Percentiles rank a stretch among this genome's conserved stretches.
Evolutionary conservation across 371 early-diverging fungal genomes (phyloP).

Genomic region (Smittium culicis): DNA sequence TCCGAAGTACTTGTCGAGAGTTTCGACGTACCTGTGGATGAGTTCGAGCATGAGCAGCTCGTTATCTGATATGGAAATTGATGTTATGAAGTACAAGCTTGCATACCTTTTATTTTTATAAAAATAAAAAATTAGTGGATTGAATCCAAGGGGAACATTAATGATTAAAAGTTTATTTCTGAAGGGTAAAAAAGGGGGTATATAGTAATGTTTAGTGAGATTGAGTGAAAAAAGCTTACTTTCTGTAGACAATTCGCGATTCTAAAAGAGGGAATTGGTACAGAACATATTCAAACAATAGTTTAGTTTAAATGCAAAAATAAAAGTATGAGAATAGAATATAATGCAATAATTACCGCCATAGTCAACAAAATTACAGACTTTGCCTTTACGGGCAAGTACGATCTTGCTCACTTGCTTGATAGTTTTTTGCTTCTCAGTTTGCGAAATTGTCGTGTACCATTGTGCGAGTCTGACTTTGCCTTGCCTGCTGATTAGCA

Average conservation of each 20-base stretch:
- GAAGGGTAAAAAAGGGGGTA: too few species aligned
- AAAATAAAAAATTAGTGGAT: constrained; percentile 10
- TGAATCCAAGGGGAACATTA: too few species aligned
- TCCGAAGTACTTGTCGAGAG: constrained; percentile 91
- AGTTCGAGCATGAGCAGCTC: constrained; percentile 86
- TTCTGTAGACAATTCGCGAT: constrained; percentile 83
- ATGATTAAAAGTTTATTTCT: too few species aligned
- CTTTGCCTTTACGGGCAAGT: constrained; percentile 74
- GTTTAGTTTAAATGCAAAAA: not conserved
- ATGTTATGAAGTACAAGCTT: constrained; percentile 88
- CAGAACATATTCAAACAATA: not conserved
- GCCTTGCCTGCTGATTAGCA: constrained; percentile 21
- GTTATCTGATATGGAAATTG: constrained; percentile 79
- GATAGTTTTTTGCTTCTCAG: constrained; percentile 86
- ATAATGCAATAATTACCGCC: too few species aligned
- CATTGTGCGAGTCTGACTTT: constrained; percentile 92
- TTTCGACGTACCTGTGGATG: constrained; percentile 94
- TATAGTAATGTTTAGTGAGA: too few species aligned
- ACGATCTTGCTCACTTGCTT: constrained; percentile 88
- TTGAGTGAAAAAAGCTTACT: constrained; percentile 40
- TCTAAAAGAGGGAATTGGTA: constrained; percentile 23
- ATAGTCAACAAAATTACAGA: constrained; percentile 96
- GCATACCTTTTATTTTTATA: constrained; percentile 66
- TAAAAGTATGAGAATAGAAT: too few species aligned
- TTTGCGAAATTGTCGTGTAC: constrained; percentile 77